These are phyloP conservation scores for Sambucus nigra DNA, from an alignment of 129 eudicot species.

Conservation along the genomic window DNA sequence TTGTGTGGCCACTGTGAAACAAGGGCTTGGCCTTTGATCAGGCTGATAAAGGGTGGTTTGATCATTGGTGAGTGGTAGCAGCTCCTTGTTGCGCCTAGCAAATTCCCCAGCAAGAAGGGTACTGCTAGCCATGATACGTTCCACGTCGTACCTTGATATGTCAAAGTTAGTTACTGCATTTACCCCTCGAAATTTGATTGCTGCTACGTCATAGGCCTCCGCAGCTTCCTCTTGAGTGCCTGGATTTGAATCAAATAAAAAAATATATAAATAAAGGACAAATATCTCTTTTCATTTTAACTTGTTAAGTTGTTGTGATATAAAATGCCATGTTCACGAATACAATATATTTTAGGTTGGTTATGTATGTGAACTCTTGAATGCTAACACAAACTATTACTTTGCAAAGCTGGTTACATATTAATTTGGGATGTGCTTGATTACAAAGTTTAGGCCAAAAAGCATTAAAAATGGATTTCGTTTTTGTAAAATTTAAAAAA, in stretches of 20 bases:
- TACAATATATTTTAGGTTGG: no score
- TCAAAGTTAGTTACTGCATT: slow-evolving; percentile 85
- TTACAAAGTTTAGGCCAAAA: no score
- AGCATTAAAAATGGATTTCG: no score
- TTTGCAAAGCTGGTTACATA: no score
- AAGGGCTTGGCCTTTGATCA: slow-evolving; percentile 13
- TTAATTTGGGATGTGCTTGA: no score
- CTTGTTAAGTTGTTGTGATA: no score
- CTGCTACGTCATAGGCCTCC: slow-evolving; percentile 88
- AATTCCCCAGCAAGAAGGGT: slow-evolving; percentile 66
- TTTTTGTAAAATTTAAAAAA: no score
- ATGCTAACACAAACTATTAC: no score
- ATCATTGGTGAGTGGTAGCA: slow-evolving; percentile 1
- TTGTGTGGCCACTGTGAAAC: slow-evolving; percentile 19
- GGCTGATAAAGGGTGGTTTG: slow-evolving; percentile 13
- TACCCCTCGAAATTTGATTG: slow-evolving; percentile 76
- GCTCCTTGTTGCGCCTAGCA: slow-evolving; percentile 50
- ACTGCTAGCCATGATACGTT: slow-evolving; percentile 62
- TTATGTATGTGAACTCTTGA: no score
- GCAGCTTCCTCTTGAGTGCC: slow-evolving; percentile 99
- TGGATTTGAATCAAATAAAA: neutral
- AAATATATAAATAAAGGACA: neutral
- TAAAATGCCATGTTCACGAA: no score
- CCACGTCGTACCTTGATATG: slow-evolving; percentile 60
- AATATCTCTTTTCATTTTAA: no score